Evolutionary conservation across 495 filamentous ascomycete genomes (phyloP).

Genomic region (Aspergillus biplanus): DNA sequence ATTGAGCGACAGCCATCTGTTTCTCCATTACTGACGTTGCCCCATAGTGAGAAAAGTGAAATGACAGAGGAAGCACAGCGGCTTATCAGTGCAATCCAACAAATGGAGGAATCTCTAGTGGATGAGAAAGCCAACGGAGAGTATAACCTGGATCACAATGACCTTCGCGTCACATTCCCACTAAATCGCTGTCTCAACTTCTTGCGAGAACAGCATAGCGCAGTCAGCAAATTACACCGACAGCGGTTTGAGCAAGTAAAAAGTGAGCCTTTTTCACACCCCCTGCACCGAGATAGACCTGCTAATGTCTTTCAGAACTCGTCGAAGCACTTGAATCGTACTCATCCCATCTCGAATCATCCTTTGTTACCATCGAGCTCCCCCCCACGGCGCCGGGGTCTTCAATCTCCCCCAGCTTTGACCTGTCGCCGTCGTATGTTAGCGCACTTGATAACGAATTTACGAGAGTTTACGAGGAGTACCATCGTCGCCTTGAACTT

Average conservation of each 20-base stretch:
- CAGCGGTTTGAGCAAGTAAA: slow-evolving; percentile 94
- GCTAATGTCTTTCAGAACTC: slow-evolving; percentile 66
- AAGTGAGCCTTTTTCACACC: slow-evolving; percentile 61
- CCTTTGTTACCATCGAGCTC: slow-evolving; percentile 77
- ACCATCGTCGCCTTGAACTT: slow-evolving; percentile 72
- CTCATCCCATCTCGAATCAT: slow-evolving; percentile 87
- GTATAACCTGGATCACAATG: slow-evolving; percentile 64
- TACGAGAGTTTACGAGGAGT: slow-evolving; percentile 92
- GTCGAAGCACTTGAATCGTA: slow-evolving; percentile 93
- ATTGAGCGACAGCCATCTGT: background rate
- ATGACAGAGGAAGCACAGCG: slow-evolving; percentile 85
- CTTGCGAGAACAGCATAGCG: slow-evolving; percentile 83
- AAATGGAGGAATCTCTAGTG: slow-evolving; percentile 91
- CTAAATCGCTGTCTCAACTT: slow-evolving; percentile 74
- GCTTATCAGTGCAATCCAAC: slow-evolving; percentile 80
- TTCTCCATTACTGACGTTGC: slow-evolving; percentile 11
- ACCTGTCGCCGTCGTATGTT: slow-evolving; percentile 88
- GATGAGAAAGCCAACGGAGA: slow-evolving; percentile 66
- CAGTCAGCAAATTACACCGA: slow-evolving; percentile 77
- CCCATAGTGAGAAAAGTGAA: slow-evolving; percentile 76
- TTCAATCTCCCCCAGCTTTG: slow-evolving; percentile 77
- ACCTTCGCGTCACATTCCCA: slow-evolving; percentile 76
- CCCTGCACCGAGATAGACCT: background rate
- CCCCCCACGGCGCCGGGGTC: slow-evolving; percentile 79
- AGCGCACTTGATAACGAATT: slow-evolving; percentile 87